Evolutionary conservation across 2,329 filamentous ascomycete genomes (phyloP).

Genomic region (Lasiodiplodia hormozganensis): DNA sequence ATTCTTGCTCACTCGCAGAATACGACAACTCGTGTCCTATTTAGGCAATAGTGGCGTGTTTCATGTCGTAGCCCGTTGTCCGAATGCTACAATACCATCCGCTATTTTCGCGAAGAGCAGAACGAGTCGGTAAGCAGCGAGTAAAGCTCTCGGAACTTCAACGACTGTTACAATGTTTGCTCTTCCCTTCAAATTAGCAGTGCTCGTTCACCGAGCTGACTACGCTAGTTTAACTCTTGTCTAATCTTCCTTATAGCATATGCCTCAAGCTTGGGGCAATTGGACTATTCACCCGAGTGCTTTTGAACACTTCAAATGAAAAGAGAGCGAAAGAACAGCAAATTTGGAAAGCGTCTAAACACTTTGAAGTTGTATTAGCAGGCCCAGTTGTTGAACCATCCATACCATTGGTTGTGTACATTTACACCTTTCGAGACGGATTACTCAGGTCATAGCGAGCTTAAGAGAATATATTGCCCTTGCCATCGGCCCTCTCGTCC

Average conservation of each 20-base stretch:
- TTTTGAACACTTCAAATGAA: background rate
- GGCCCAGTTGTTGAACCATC: background rate
- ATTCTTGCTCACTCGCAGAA: background rate
- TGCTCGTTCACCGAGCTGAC: no score
- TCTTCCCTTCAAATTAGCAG: no score
- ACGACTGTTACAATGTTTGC: no score
- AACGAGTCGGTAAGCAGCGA: no score
- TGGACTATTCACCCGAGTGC: background rate
- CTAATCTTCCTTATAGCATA: background rate
- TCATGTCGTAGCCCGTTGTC: background rate
- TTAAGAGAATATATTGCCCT: background rate
- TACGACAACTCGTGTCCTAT: constrained; percentile 12
- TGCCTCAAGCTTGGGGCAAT: background rate
- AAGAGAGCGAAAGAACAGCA: background rate
- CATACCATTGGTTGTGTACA: background rate
- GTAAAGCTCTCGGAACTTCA: no score
- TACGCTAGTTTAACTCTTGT: no score
- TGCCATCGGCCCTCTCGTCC: background rate
- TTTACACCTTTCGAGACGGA: background rate
- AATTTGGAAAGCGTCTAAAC: background rate
- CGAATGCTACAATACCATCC: background rate
- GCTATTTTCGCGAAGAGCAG: background rate
- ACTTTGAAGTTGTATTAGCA: background rate
- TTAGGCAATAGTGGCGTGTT: background rate
- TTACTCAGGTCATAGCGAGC: background rate